Base-by-base conservation (phyloP, 116 monocot genomes). In the Phalaenopsis hybrid region DNA sequence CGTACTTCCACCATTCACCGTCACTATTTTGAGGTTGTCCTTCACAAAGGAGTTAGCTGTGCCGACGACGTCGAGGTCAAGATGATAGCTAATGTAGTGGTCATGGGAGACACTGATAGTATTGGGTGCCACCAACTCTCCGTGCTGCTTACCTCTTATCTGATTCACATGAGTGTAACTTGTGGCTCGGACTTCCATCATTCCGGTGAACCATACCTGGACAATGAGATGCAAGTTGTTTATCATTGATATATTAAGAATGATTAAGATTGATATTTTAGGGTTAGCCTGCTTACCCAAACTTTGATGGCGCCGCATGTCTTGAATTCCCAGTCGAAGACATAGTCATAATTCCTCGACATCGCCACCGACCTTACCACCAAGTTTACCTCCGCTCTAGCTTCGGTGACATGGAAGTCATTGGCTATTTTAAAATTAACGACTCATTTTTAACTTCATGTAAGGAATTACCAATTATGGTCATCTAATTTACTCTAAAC, bases 281-380 rank as follows among this genome's bases (percentile, higher is more conserved):
- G 28, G 28, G 28, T 28, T 28, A 28, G 28, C 28, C 28, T 20
- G 15, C 0, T 79, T 81, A 91, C 91, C 85, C 20, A 78, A 68
- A 90, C 44, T 81, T 86, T 89, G 43, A 91, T 88, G 34, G 89
- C 85, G 21, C 88, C 91, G 31, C 84, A 82, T 1, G 83, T 87
- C 80, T 91, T 93, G 83, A 91, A 91, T 41, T 94, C 89, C 91
- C 91, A 90, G 55, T 91, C 94, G 1, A 84, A 49, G 0, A 94
- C 84, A 44, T 91, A 91, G 59, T 94, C 91, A 43, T 91, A 94
- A 77, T 91, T 94, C 20, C 85, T 90, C 11, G 81, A 51, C 0
- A 84, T 81, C 13, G 84, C 21, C 12, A 94, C 88, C 88, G 88
- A 88, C 63, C 94, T 91, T 83, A 88, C 91, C 18, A 89, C 91